Conservation (phyloP, 2,329 filamentous ascomycete genomes). For the Talaromyces marneffei region DNA sequence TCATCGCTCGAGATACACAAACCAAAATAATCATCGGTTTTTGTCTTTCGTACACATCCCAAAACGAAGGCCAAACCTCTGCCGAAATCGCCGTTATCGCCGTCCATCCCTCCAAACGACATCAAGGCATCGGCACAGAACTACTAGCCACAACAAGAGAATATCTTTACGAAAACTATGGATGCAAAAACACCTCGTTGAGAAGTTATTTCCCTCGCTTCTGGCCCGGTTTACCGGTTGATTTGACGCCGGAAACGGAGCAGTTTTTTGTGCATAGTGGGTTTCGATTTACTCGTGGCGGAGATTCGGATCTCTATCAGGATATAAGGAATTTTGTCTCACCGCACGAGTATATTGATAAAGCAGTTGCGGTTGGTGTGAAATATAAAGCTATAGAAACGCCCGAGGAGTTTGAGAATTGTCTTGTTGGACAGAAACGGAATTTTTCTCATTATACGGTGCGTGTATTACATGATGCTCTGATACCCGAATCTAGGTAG, state of each 20-base stretch:
- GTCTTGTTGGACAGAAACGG: conserved; percentile 33
- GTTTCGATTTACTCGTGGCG: conserved; percentile 23
- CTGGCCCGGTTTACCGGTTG: conserved; percentile 41
- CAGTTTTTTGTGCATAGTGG: conserved; percentile 42
- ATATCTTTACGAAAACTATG: conserved; percentile 23
- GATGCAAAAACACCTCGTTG: conserved; percentile 22
- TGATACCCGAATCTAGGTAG: too few relatives aligned
- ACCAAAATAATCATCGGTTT: conserved; percentile 29
- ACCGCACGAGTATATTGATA: conserved; percentile 30
- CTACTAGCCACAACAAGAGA: conserved; percentile 28
- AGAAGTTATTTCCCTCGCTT: conserved; percentile 39
- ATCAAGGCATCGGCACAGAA: conserved; percentile 35
- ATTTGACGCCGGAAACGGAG: conserved; percentile 30
- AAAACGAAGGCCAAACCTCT: conserved; percentile 20
- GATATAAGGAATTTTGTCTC: conserved; percentile 33
- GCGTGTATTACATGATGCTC: conserved; percentile 12
- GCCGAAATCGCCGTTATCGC: conserved; percentile 35
- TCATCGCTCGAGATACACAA: conserved; percentile 26
- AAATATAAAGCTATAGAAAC: conserved; percentile 32
- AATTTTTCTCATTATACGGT: conserved; percentile 37
- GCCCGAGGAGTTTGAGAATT: conserved; percentile 34
- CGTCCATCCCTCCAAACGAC: conserved; percentile 30
- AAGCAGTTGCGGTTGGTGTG: conserved; percentile 30
- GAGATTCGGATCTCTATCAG: conserved; percentile 37
- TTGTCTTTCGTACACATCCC: conserved; percentile 32